phyloP scores from a whole-genome alignment of 352 stramenopile genomes.

The Globisporangium okanoganense region DNA sequence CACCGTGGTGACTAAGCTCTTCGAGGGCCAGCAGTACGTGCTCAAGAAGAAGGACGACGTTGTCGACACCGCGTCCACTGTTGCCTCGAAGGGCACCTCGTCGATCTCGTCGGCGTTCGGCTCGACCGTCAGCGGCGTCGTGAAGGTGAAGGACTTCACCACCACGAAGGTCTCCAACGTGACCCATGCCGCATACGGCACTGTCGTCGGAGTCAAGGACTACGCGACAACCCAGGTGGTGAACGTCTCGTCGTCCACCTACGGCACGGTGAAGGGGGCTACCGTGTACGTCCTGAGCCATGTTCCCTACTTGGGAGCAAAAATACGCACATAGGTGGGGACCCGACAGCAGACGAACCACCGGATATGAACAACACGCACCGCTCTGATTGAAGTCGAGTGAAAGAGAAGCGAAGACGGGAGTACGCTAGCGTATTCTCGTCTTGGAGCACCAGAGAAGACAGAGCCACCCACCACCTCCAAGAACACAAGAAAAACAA shows the following conservation, averaged over 20 bases:
- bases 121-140: slow-evolving; percentile 34
- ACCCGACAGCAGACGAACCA: slow-evolving; percentile 11
- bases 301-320: slow-evolving; percentile 55
- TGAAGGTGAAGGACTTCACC: slow-evolving; percentile 63
- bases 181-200: slow-evolving; percentile 34
- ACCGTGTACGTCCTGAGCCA: slow-evolving; percentile 55
- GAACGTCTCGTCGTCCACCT: slow-evolving; percentile 64
- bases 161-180: slow-evolving; percentile 34
- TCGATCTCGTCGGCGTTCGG: slow-evolving; percentile 39
- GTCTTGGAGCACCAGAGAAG: slow-evolving; percentile 1
- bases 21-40: slow-evolving; percentile 56
- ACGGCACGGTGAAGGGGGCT: slow-evolving; percentile 44
- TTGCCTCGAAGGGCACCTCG: slow-evolving; percentile 40
- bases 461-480: neutral
- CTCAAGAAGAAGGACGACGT: slow-evolving; percentile 62
- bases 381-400: slow-evolving; percentile 12
- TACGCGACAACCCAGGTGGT: slow-evolving; percentile 65
- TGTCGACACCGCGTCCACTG: slow-evolving; percentile 16
- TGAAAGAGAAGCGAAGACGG: slow-evolving; percentile 1
- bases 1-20: slow-evolving; percentile 17
- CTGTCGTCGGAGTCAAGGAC: slow-evolving; percentile 48
- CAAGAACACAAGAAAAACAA: neutral
- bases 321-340: slow-evolving; percentile 52
- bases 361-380: neutral
- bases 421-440: neutral